phyloP scores from a whole-genome alignment of 257 asterid genomes.

The Nicotiana tomentosiformis region DNA sequence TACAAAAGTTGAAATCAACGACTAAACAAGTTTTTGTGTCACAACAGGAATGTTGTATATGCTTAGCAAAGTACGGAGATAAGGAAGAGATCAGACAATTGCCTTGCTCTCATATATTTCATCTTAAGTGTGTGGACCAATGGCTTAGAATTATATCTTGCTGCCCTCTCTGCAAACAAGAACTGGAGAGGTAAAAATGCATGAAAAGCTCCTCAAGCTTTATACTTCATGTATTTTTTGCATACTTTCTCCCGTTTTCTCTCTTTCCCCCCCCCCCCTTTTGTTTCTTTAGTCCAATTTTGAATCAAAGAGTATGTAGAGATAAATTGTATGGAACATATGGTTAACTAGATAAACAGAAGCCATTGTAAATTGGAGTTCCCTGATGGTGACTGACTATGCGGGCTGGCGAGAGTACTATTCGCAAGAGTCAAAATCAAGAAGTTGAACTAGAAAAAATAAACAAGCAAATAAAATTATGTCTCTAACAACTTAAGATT shows the following conservation, averaged over 20 bases:
- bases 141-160: slow-evolving; percentile 85
- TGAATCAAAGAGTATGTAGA: too few relatives aligned
- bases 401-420: too few relatives aligned
- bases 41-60: slow-evolving; percentile 83
- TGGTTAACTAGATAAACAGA: too few relatives aligned
- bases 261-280: too few relatives aligned
- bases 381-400: too few relatives aligned
- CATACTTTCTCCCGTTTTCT: not conserved
- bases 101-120: slow-evolving; percentile 82
- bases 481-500: too few relatives aligned
- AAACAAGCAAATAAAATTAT: too few relatives aligned
- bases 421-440: too few relatives aligned
- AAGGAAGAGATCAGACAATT: slow-evolving; percentile 81
- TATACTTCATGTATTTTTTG: not conserved
- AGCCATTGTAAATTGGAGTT: too few relatives aligned
- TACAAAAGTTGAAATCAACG: not conserved
- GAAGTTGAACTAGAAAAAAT: too few relatives aligned
- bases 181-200: slow-evolving; percentile 23
- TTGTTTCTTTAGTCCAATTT: too few relatives aligned
- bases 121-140: slow-evolving; percentile 84
- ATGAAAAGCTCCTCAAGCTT: not conserved
- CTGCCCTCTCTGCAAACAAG: slow-evolving; percentile 59
- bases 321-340: too few relatives aligned
- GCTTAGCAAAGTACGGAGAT: slow-evolving; percentile 73
- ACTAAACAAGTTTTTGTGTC: not conserved